phyloP scores from a whole-genome alignment of 2,329 filamentous ascomycete species.

The Fusarium penzigii region DNA sequence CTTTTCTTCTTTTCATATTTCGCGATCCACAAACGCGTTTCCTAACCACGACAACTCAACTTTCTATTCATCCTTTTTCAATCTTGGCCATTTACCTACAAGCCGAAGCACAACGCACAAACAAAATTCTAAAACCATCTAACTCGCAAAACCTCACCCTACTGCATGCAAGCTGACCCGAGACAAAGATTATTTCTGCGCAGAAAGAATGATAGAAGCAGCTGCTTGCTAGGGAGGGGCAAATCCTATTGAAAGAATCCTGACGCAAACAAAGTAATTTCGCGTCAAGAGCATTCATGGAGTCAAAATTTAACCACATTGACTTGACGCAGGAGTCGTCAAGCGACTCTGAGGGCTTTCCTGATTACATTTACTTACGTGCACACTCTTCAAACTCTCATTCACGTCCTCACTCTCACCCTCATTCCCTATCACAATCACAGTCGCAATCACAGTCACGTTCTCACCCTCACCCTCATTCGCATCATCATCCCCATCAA shows the following conservation, averaged over 20 bases:
- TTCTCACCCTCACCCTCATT: background rate
- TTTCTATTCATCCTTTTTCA: background rate
- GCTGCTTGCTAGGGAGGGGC: conserved; percentile 24
- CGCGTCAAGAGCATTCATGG: conserved; percentile 4
- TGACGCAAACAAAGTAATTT: conserved; percentile 19
- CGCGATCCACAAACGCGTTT: background rate
- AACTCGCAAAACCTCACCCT: background rate
- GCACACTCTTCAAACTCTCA: background rate
- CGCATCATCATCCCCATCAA: background rate
- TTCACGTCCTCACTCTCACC: background rate
- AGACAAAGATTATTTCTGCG: conserved; percentile 1
- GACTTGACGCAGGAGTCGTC: conserved; percentile 21
- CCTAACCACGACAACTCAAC: background rate
- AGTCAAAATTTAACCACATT: conserved; percentile 9
- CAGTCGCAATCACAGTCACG: too few species aligned
- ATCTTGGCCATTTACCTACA: too few species aligned
- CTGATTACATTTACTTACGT: background rate
- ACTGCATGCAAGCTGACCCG: background rate
- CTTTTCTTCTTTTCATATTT: background rate
- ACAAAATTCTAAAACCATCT: background rate
- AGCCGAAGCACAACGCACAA: background rate
- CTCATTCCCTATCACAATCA: too few species aligned
- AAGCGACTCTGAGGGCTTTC: conserved; percentile 13
- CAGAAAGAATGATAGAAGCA: conserved; percentile 26
- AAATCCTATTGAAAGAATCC: conserved; percentile 27